Base-by-base conservation (phyloP, 805 yeast genomes). In the Candida nanaspora region DNA sequence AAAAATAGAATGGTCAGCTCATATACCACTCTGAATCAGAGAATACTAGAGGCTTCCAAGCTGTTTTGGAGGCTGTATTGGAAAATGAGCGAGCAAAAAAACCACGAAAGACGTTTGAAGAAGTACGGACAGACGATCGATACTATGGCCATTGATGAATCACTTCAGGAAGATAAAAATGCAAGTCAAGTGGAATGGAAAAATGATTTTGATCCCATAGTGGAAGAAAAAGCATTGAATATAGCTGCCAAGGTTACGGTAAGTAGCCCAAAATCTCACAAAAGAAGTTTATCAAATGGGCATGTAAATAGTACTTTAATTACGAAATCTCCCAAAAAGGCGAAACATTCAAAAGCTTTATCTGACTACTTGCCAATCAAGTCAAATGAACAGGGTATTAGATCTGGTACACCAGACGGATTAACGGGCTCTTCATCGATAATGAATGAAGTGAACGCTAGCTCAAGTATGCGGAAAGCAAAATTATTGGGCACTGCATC, bases 401-500 rank as follows among this genome's bases (percentile, higher is more conserved):
- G 18, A 14, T 26, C 23, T n/a, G n/a, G n/a, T n/a, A n/a, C n/a
- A n/a, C n/a, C n/a, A n/a, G n/a, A n/a, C n/a, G n/a, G n/a, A n/a
- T n/a, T n/a, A n/a, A n/a, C n/a, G n/a, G n/a, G n/a, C n/a, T n/a
- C n/a, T n/a, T n/a, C n/a, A n/a, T n/a, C n/a, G n/a, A n/a, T n/a
- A n/a, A n/a, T n/a, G n/a, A n/a, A n/a, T n/a, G n/a, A n/a, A n/a
- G n/a, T n/a, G n/a, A n/a, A n/a, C n/a, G n/a, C n/a, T n/a, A n/a
- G n/a, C n/a, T 47, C 52, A 2, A 37, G 41, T 22, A 41, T 58
- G 40, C 43, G 67, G 38, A 42, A 52, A n/a, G 67, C 80, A 0
- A 52, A 42, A 13, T 55, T 79, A 1, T 41, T 73, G n/a, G 87
- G 88, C 2, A 74, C 85, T 0, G 72, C 80, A 0, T 81, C 87